Percentiles rank a stretch among this genome's conserved stretches.
Evolutionary conservation across 371 early-diverging fungal species (phyloP).

Genomic region (Mucor lusitanicus): DNA sequence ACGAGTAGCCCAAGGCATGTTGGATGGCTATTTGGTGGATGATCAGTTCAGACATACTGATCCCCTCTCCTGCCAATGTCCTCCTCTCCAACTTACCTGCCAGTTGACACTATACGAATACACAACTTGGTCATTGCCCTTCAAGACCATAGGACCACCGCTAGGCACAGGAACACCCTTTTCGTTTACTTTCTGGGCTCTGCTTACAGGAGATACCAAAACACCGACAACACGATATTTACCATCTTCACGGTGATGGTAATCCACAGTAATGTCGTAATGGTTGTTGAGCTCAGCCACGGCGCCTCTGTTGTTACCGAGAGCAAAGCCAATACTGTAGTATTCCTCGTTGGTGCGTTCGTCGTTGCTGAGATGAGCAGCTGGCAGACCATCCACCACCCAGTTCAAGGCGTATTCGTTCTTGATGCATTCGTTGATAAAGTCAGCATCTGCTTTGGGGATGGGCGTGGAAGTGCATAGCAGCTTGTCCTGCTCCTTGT

Average conservation of each 20-base stretch:
- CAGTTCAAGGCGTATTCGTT: slow-evolving; percentile 84
- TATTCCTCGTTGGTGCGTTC: slow-evolving; percentile 59
- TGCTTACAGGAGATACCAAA: slow-evolving; percentile 65
- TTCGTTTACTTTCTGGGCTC: slow-evolving; percentile 41
- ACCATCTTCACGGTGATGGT: slow-evolving; percentile 67
- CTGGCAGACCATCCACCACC: slow-evolving; percentile 94
- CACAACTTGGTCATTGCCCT: slow-evolving; percentile 49
- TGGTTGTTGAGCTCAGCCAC: slow-evolving; percentile 71
- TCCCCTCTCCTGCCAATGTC: not conserved
- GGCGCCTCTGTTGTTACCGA: slow-evolving; percentile 46
- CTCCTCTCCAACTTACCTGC: slow-evolving; percentile 52
- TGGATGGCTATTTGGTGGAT: slow-evolving; percentile 40
- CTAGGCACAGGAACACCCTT: slow-evolving; percentile 31
- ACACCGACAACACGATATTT: slow-evolving; percentile 91
- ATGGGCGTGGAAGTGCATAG: slow-evolving; percentile 68
- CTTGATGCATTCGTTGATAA: slow-evolving; percentile 82
- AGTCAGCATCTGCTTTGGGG: slow-evolving; percentile 72
- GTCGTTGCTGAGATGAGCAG: slow-evolving; percentile 68
- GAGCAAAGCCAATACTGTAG: slow-evolving; percentile 81
- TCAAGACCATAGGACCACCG: slow-evolving; percentile 56
- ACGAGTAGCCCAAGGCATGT: slow-evolving; percentile 88
- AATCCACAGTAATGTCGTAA: slow-evolving; percentile 82
- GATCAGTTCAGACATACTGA: not conserved
- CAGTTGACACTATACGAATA: slow-evolving; percentile 89
- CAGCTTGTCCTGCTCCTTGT: slow-evolving; percentile 56